Evolutionary conservation across 768 basidiomycete genomes (phyloP).

Genomic region (Lactarius hatsudake): DNA sequence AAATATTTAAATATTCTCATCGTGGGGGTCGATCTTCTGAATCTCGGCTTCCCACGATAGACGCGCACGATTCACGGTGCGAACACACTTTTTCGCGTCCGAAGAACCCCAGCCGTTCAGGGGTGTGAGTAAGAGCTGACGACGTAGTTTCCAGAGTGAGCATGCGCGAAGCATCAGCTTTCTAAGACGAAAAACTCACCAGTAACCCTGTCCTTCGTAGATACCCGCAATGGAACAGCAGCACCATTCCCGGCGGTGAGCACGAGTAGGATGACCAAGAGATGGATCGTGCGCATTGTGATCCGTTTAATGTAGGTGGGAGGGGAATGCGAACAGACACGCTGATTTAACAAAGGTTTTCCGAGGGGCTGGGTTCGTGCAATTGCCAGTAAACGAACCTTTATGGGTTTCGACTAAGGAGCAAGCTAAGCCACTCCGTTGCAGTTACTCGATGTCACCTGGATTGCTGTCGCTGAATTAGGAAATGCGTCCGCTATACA

Average conservation of each 20-base stretch:
- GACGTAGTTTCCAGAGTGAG: not conserved
- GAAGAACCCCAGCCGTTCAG: not conserved
- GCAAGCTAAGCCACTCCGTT: not conserved
- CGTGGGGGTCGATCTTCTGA: not conserved
- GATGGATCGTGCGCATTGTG: constrained; percentile 1
- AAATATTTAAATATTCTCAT: not conserved
- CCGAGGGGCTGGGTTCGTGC: not conserved
- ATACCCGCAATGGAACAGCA: not conserved
- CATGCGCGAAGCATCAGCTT: not conserved
- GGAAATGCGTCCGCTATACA: not conserved
- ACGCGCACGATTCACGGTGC: not conserved
- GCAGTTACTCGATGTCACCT: not conserved
- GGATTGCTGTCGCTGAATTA: not conserved
- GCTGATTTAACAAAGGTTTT: not conserved
- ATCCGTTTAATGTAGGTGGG: not conserved
- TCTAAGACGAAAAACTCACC: not conserved
- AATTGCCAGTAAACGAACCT: not conserved
- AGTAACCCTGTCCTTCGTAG: not conserved
- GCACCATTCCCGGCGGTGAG: not conserved
- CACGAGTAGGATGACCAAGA: not conserved
- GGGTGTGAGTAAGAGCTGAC: not conserved
- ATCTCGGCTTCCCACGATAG: not conserved
- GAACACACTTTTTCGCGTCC: not conserved
- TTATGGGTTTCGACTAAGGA: not conserved
- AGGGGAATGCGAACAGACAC: not conserved